Conservation (phyloP, 192 early-diverging fungal species). For the Coemansia reversa region DNA sequence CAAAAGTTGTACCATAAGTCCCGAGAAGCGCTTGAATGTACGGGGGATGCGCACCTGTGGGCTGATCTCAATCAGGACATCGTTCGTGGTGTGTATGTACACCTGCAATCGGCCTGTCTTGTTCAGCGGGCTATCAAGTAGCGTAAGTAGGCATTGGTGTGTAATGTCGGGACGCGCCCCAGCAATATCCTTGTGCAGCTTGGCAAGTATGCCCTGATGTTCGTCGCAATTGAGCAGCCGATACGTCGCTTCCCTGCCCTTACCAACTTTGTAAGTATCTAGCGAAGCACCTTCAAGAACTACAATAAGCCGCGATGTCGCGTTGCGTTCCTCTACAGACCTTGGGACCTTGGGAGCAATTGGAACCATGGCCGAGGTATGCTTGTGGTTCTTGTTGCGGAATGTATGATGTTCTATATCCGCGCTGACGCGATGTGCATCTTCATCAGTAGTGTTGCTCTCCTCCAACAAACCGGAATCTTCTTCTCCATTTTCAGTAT, state of each 20-base stretch:
- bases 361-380: slow-evolving; percentile 54
- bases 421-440: no score
- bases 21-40: slow-evolving; percentile 98
- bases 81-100: slow-evolving; percentile 92
- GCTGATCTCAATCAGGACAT: slow-evolving; percentile 97
- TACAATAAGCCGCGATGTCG: slow-evolving; percentile 83
- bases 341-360: slow-evolving; percentile 78
- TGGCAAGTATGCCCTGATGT: slow-evolving; percentile 22
- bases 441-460: no score
- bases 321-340: slow-evolving; percentile 69
- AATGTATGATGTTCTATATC: slow-evolving; percentile 42
- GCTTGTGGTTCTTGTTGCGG: slow-evolving; percentile 50
- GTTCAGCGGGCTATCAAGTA: slow-evolving; percentile 97
- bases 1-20: slow-evolving; percentile 97
- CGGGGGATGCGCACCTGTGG: slow-evolving; percentile 98
- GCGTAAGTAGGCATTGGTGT: slow-evolving; percentile 87
- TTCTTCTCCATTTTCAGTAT: no score
- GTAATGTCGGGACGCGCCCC: slow-evolving; percentile 17
- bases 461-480: no score
- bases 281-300: slow-evolving; percentile 87
- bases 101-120: slow-evolving; percentile 98
- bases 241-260: slow-evolving; percentile 68
- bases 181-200: slow-evolving; percentile 36
- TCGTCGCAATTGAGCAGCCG: slow-evolving; percentile 97
- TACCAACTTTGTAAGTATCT: slow-evolving; percentile 67